These are phyloP conservation scores for Hypoxylon rickii DNA, from an alignment of 495 filamentous ascomycete genomes.

Conservation along the genomic window DNA sequence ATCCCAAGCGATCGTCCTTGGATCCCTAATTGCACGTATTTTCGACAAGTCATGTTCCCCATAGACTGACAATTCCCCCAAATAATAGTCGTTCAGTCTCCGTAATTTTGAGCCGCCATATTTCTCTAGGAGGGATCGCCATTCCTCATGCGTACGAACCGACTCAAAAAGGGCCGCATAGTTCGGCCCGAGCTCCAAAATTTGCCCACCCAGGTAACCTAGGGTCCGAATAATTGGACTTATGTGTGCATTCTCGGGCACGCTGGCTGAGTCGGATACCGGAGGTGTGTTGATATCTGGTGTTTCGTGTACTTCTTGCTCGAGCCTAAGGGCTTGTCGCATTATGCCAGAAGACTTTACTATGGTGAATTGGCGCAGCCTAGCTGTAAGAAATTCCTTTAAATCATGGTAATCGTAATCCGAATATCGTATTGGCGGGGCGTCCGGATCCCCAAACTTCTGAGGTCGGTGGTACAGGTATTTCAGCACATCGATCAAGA, in stretches of 20 bases:
- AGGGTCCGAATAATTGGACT: neutral
- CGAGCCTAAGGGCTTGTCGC: neutral
- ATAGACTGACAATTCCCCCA: neutral
- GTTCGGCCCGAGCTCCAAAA: neutral
- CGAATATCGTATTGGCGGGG: too few relatives aligned
- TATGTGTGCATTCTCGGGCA: neutral
- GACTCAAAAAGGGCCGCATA: neutral
- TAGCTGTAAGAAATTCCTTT: neutral
- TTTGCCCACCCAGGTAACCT: conserved; percentile 2
- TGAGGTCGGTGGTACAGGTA: neutral
- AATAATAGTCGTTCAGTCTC: neutral
- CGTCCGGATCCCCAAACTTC: neutral
- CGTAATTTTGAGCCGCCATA: neutral
- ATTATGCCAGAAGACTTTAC: neutral
- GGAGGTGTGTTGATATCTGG: neutral
- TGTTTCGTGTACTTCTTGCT: neutral
- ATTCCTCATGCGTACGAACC: neutral
- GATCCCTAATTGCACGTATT: neutral
- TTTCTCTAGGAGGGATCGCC: neutral
- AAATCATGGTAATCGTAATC: neutral
- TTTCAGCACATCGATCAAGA: conserved; percentile 4
- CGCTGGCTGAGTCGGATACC: neutral
- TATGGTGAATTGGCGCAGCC: neutral
- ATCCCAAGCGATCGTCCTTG: neutral
- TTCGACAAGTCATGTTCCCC: neutral